Evolutionary conservation across 2,329 filamentous ascomycete genomes (phyloP).

Genomic region (Chrysoporthe deuterocubensis): DNA sequence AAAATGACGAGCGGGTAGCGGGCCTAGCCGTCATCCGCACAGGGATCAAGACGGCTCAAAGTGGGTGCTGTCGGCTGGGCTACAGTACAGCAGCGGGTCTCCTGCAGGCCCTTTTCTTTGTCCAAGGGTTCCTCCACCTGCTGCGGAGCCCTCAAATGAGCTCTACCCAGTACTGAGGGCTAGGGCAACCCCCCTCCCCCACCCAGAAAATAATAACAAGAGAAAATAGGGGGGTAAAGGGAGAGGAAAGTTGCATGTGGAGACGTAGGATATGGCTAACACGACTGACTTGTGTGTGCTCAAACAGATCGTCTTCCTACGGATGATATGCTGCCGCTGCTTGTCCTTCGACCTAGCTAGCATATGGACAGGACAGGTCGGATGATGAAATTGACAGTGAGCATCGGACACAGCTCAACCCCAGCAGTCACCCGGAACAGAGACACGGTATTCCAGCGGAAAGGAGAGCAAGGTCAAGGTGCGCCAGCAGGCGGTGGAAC

Average conservation of each 20-base stretch:
- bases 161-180: background rate
- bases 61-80: conserved; percentile 3
- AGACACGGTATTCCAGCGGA: background rate
- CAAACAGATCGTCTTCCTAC: background rate
- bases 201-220: background rate
- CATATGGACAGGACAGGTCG: background rate
- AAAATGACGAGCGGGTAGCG: conserved; percentile 13
- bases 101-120: background rate
- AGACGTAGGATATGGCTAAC: background rate
- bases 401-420: background rate
- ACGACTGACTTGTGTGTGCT: background rate
- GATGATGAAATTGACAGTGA: background rate
- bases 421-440: background rate
- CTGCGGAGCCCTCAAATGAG: background rate
- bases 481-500: background rate
- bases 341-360: too few species aligned
- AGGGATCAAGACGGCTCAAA: background rate
- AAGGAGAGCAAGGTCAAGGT: too few species aligned
- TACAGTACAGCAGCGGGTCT: background rate
- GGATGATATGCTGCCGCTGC: background rate
- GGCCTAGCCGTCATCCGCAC: conserved; percentile 3
- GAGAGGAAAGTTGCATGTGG: background rate
- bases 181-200: background rate
- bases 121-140: background rate
- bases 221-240: background rate